phyloP scores from a whole-genome alignment of 345 rosid species.

The Sonneratia alba region DNA sequence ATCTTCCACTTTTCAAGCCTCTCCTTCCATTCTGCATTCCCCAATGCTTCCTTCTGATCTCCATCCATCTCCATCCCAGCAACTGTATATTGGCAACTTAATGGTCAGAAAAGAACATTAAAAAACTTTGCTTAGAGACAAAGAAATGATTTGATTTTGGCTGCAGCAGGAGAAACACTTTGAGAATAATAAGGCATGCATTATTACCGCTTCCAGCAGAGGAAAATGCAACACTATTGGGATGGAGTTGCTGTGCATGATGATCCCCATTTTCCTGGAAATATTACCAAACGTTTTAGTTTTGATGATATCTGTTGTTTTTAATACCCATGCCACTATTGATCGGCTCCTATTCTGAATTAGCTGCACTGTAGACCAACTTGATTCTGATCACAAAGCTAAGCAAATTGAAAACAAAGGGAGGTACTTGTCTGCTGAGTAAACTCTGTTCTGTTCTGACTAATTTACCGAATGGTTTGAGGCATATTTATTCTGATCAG shows the following conservation, averaged over 20 bases:
- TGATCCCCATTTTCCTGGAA: constrained; percentile 66
- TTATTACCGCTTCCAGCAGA: constrained; percentile 55
- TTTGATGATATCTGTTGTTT: neutral
- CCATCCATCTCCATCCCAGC: constrained; percentile 66
- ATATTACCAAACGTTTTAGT: neutral
- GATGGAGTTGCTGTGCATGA: constrained; percentile 37
- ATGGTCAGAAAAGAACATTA: neutral
- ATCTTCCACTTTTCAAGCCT: constrained; percentile 89
- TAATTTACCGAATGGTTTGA: constrained; percentile 27
- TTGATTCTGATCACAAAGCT: neutral
- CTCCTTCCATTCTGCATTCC: constrained; percentile 84
- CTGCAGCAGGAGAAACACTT: neutral
- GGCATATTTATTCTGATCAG: constrained; percentile 15
- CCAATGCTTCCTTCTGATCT: constrained; percentile 48
- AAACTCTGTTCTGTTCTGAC: too few relatives aligned
- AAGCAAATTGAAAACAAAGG: neutral
- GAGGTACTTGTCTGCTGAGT: neutral
- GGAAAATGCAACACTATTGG: constrained; percentile 51
- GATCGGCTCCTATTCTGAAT: neutral
- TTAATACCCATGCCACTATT: neutral
- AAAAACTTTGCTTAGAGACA: neutral
- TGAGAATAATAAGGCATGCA: neutral
- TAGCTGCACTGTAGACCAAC: neutral
- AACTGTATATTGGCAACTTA: constrained; percentile 18
- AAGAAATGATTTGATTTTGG: neutral